These are phyloP conservation scores for Hygrocybe coccinea DNA, from an alignment of 768 basidiomycete genomes.

Conservation along the genomic window DNA sequence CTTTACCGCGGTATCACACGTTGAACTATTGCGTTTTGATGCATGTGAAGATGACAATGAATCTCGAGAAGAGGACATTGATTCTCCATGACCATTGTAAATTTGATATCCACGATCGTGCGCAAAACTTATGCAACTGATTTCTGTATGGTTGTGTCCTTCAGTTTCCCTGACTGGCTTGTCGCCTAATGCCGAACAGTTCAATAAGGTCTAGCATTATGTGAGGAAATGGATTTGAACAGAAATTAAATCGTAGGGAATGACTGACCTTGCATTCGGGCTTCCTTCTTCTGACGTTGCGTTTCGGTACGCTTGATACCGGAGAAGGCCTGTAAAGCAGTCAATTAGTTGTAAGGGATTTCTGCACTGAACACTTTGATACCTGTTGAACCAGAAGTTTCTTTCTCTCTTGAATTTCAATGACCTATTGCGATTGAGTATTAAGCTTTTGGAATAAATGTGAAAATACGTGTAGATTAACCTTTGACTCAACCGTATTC, in stretches of 20 bases:
- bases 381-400: slow-evolving; percentile 76
- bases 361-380: not conserved
- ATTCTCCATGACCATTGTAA: no score
- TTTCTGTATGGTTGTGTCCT: no score
- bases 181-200: slow-evolving; percentile 44
- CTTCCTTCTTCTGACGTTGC: slow-evolving; percentile 70
- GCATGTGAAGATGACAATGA: no score
- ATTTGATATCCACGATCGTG: no score
- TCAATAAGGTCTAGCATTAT: slow-evolving; percentile 51
- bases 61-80: no score
- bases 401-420: slow-evolving; percentile 85
- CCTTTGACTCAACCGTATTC: slow-evolving; percentile 83
- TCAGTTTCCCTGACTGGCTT: slow-evolving; percentile 7
- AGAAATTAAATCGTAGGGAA: not conserved
- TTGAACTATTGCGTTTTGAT: no score
- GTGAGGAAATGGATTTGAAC: not conserved
- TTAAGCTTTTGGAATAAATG: not conserved
- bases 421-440: slow-evolving; percentile 36
- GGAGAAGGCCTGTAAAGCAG: slow-evolving; percentile 64
- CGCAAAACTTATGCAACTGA: no score
- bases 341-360: not conserved
- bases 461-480: slow-evolving; percentile 19
- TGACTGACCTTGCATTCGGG: slow-evolving; percentile 71
- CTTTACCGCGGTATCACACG: no score
- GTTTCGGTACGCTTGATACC: slow-evolving; percentile 75